phyloP scores from a whole-genome alignment of 352 stramenopile genomes.

The Halophytophthora polymorphica region DNA sequence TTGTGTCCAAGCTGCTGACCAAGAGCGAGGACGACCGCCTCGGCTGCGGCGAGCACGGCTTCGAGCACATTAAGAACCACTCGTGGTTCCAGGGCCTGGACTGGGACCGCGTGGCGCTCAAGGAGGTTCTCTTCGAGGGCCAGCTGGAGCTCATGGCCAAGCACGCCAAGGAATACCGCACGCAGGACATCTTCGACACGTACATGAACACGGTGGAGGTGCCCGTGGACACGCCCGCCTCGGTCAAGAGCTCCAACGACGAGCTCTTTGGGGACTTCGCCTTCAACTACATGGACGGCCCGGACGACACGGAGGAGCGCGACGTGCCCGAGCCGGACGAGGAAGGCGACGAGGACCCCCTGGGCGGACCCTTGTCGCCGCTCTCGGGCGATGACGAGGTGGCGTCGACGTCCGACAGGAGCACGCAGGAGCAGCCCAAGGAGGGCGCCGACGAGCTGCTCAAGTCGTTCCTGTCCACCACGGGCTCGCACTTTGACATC shows the following conservation, averaged over 20 bases:
- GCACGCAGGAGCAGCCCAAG: constrained; percentile 7
- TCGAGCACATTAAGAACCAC: constrained; percentile 86
- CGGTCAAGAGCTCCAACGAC: constrained; percentile 62
- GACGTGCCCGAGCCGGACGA: constrained; percentile 36
- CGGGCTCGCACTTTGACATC: constrained; percentile 73
- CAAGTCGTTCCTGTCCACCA: constrained; percentile 42
- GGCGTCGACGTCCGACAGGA: constrained; percentile 14
- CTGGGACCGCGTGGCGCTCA: constrained; percentile 72
- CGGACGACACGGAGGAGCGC: constrained; percentile 44
- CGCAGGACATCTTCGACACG: constrained; percentile 80
- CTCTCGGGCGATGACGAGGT: constrained; percentile 20
- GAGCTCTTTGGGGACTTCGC: constrained; percentile 82
- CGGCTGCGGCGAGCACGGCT: constrained; percentile 86
- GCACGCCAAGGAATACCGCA: constrained; percentile 79
- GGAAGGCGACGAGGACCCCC: constrained; percentile 20
- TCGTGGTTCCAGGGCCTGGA: constrained; percentile 87
- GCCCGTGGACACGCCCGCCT: constrained; percentile 77
- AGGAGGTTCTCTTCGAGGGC: constrained; percentile 59
- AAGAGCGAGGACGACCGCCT: constrained; percentile 92
- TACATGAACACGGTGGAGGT: constrained; percentile 88
- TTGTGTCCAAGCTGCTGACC: constrained; percentile 89
- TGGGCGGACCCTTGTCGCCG: constrained; percentile 19
- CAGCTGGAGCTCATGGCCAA: constrained; percentile 78
- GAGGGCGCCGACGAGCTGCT: constrained; percentile 39
- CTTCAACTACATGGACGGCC: constrained; percentile 79